Evolutionary conservation across 305 asterid species (phyloP).

Genomic region (Fraxinus baroniana): DNA sequence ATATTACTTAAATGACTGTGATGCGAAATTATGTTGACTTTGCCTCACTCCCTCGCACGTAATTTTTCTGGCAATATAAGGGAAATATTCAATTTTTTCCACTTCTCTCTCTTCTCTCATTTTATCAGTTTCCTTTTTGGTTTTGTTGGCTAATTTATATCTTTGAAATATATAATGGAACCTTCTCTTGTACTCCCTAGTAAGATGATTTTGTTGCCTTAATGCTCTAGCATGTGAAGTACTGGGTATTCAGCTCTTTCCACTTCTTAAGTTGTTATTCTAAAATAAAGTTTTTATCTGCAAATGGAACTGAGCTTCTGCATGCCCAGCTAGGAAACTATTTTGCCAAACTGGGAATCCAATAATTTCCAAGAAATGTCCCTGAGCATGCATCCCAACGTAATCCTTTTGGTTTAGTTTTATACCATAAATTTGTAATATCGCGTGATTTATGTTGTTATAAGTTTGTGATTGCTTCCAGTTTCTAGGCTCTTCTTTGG

Average conservation of each 20-base stretch:
- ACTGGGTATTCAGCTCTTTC: neutral
- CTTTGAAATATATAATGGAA: conserved; percentile 3
- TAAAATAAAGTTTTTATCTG: neutral
- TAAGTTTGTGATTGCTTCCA: neutral
- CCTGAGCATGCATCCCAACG: neutral
- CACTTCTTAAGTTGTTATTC: neutral
- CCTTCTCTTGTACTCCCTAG: neutral
- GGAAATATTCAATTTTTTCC: neutral
- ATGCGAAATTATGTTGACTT: neutral
- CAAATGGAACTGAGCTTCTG: conserved; percentile 8
- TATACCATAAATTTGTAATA: neutral
- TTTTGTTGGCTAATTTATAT: neutral
- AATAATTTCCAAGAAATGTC: neutral
- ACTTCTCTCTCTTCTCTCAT: neutral
- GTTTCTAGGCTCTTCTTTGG: neutral
- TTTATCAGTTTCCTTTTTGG: neutral
- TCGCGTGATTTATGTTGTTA: neutral
- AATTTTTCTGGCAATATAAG: neutral
- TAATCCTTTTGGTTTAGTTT: conserved; percentile 11
- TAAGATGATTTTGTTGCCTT: neutral
- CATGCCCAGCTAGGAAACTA: conserved; percentile 8
- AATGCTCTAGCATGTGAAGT: neutral
- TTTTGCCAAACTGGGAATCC: conserved; percentile 12
- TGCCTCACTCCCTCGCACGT: neutral
- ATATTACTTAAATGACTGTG: neutral